A percentile compares a stretch with the other conserved stretches of the same genome.
Evolutionary conservation across 2,329 filamentous ascomycete genomes (phyloP).

Genomic region (Didymella pinodella): DNA sequence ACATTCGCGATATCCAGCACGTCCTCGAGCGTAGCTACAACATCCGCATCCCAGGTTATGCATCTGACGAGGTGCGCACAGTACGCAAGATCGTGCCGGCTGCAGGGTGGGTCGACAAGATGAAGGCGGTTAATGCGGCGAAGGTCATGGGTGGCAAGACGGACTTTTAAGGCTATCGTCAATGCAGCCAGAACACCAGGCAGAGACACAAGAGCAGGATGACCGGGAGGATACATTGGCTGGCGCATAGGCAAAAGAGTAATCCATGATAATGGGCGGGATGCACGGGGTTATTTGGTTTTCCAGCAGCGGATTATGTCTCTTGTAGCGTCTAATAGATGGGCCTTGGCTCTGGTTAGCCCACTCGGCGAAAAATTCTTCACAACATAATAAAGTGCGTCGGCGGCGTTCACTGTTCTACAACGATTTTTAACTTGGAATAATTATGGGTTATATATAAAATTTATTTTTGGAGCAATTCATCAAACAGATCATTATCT

Average conservation of each 20-base stretch:
- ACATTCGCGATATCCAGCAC: constrained; percentile 72
- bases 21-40: constrained; percentile 71
- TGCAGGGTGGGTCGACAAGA: constrained; percentile 91
- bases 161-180: constrained; percentile 40
- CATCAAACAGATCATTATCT: constrained; percentile 13
- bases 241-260: not conserved
- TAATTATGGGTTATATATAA: too few relatives aligned
- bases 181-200: not conserved
- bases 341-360: not conserved
- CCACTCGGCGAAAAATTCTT: constrained; percentile 2
- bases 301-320: not conserved
- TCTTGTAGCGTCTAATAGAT: not conserved
- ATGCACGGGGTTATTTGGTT: not conserved
- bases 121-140: constrained; percentile 93
- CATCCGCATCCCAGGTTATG: constrained; percentile 88
- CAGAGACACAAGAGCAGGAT: not conserved
- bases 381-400: not conserved
- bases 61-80: constrained; percentile 90
- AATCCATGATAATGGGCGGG: not conserved
- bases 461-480: not conserved
- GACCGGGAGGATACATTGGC: not conserved
- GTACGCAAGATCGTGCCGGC: constrained; percentile 93
- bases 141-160: constrained; percentile 69
- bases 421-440: too few relatives aligned
- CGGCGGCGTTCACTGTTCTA: too few relatives aligned